Base-by-base conservation (phyloP, 164 flowering plant species). In the Saururus chinensis region DNA sequence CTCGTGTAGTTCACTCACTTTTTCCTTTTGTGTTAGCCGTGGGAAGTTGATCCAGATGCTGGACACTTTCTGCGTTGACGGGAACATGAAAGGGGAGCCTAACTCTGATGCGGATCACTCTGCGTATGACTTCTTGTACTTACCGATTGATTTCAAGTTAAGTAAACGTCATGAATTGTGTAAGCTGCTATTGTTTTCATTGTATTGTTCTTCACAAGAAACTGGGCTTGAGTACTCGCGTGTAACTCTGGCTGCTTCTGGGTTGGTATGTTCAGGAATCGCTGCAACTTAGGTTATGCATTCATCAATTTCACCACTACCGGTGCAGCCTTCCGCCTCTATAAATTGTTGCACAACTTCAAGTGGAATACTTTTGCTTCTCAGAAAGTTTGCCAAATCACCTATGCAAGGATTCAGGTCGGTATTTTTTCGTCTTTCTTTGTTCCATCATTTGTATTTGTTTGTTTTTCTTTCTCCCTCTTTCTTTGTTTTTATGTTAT, bases 261-360 rank as follows among this genome's bases (percentile, higher is more conserved):
- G 56, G 25, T 20, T 20, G 22, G 56, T 53, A 4, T 53, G 37
- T 30, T 21, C 64, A 92, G 96, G 62, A 92, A 92, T 83, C 89
- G 87, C 69, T 92, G 98, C 80, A 92, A 92, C 69, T 91, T 92
- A 64, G 96, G 98, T 59, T 92, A 92, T 72, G 98, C 95, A 70
- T 89, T 92, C 60, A 95, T 89, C 81, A 89, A 92, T 78, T 70
- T 89, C 75, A 92, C 96, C 0, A 74, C 96, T 2, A 89, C 98
- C 4, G 73, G 87, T 67, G 96, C 96, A 0, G 76, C 92, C 20
- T 68, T 70, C 81, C 83, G 91, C 69, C 80, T 92, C 8, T 84
- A 89, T 81, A 89, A 87, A 68, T 86, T 89, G 12, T 87, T 92
- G 55, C 90, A 92, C 54, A 75, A 64, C 60, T 90, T 81, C 52